Conservation (phyloP, 2,329 filamentous ascomycete genomes). For the Calonectria pteridis region DNA sequence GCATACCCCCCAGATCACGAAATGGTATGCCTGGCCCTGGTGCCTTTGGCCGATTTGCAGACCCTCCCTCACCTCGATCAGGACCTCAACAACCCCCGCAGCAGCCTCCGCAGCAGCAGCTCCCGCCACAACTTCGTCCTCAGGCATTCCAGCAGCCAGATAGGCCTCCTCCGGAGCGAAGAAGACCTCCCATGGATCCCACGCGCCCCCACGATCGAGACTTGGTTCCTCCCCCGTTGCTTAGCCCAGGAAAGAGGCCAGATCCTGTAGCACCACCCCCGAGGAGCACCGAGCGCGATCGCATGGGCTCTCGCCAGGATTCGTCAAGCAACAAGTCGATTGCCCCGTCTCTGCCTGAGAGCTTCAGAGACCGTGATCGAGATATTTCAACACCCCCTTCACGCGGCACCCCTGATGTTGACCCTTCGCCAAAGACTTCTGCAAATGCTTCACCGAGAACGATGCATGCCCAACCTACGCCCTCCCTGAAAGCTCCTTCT, state of each 20-base stretch:
- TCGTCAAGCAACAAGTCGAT: slow-evolving; percentile 48
- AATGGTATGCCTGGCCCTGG: slow-evolving; percentile 60
- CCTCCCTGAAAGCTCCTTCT: slow-evolving; percentile 39
- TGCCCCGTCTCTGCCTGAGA: slow-evolving; percentile 45
- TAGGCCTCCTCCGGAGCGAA: slow-evolving; percentile 71
- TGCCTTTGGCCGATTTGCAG: slow-evolving; percentile 54
- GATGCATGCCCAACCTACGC: slow-evolving; percentile 23
- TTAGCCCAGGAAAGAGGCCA: slow-evolving; percentile 62
- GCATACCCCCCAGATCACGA: slow-evolving; percentile 65
- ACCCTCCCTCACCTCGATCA: slow-evolving; percentile 42
- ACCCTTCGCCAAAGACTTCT: slow-evolving; percentile 12
- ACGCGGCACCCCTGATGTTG: slow-evolving; percentile 34
- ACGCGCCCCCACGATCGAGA: slow-evolving; percentile 66
- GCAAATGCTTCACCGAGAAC: not conserved
- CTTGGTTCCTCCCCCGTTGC: slow-evolving; percentile 69
- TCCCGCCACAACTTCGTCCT: slow-evolving; percentile 45
- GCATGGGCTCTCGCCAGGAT: slow-evolving; percentile 61
- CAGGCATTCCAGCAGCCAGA: slow-evolving; percentile 47
- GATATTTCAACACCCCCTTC: slow-evolving; percentile 41
- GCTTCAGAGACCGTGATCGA: slow-evolving; percentile 52
- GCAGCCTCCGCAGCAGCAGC: slow-evolving; percentile 40
- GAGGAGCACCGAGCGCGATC: slow-evolving; percentile 58
- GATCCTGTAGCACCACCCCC: slow-evolving; percentile 63
- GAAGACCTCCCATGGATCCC: slow-evolving; percentile 75
- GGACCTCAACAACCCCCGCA: slow-evolving; percentile 37